phyloP scores from a whole-genome alignment of 768 basidiomycete genomes.

The Rickenella mellea region DNA sequence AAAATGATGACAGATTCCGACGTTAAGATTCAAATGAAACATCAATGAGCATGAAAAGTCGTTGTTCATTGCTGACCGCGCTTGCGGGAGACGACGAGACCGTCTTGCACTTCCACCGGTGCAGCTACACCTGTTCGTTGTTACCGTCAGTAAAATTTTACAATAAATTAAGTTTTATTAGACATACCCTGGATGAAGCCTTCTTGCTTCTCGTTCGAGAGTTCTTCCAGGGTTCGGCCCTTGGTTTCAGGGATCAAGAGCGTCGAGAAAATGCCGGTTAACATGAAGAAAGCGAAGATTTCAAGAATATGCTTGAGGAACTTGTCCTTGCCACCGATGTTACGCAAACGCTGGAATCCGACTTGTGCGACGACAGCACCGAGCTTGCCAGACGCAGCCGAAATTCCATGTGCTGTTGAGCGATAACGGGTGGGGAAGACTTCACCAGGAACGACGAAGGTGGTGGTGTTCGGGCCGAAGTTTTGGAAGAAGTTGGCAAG shows the following conservation, averaged over 20 bases:
- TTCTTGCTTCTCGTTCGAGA: slow-evolving; percentile 64
- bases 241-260: slow-evolving; percentile 77
- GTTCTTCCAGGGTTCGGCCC: slow-evolving; percentile 51
- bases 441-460: slow-evolving; percentile 77
- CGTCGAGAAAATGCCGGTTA: slow-evolving; percentile 77
- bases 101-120: neutral
- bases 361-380: slow-evolving; percentile 79
- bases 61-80: no score
- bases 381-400: slow-evolving; percentile 74
- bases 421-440: slow-evolving; percentile 84
- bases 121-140: neutral
- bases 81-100: neutral
- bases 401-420: slow-evolving; percentile 77
- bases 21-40: no score
- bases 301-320: slow-evolving; percentile 68
- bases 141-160: no score
- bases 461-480: slow-evolving; percentile 76
- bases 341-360: slow-evolving; percentile 57
- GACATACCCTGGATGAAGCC: slow-evolving; percentile 33
- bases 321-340: slow-evolving; percentile 54
- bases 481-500: slow-evolving; percentile 89
- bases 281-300: slow-evolving; percentile 81
- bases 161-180: neutral
- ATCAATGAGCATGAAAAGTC: no score
- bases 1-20: no score